These are phyloP conservation scores for Ascobolus immersus DNA, from an alignment of 495 filamentous ascomycete species.

Conservation along the genomic window DNA sequence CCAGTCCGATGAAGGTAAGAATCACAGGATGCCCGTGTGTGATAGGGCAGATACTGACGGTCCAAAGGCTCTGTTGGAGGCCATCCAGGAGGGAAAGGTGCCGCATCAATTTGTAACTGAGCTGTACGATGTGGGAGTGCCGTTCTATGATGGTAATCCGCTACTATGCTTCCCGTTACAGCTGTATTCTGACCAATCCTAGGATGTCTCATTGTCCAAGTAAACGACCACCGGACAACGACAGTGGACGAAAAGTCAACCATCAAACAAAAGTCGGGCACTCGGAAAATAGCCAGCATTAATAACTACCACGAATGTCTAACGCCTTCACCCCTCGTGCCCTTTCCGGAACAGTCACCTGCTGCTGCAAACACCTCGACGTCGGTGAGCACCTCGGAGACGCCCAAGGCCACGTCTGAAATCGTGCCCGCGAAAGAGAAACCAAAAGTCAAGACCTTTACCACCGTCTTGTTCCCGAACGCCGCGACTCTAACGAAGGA, in stretches of 20 bases:
- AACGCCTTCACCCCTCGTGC: slow-evolving; percentile 64
- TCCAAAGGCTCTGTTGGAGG: slow-evolving; percentile 29
- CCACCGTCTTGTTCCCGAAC: slow-evolving; percentile 69
- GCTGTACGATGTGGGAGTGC: slow-evolving; percentile 34
- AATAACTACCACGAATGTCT: slow-evolving; percentile 74
- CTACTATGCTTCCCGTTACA: neutral
- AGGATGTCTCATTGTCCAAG: slow-evolving; percentile 78
- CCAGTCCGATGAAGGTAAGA: slow-evolving; percentile 59
- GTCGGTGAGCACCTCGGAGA: slow-evolving; percentile 2
- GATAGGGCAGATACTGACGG: slow-evolving; percentile 17
- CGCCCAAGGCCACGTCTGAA: neutral
- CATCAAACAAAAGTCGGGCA: slow-evolving; percentile 20
- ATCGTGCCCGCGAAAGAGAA: slow-evolving; percentile 13
- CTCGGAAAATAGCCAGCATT: slow-evolving; percentile 50
- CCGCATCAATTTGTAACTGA: slow-evolving; percentile 55
- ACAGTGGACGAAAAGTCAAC: slow-evolving; percentile 29
- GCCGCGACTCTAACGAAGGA: slow-evolving; percentile 45
- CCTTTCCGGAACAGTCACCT: slow-evolving; percentile 34
- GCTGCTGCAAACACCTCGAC: slow-evolving; percentile 3
- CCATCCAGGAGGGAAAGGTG: slow-evolving; percentile 34
- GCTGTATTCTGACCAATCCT: slow-evolving; percentile 4
- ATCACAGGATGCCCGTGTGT: slow-evolving; percentile 3
- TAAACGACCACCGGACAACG: slow-evolving; percentile 56
- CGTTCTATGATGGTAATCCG: slow-evolving; percentile 64
- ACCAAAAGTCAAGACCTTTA: slow-evolving; percentile 37